Conservation (phyloP, 2,329 filamentous ascomycete species). For the Aspergillus felis region DNA sequence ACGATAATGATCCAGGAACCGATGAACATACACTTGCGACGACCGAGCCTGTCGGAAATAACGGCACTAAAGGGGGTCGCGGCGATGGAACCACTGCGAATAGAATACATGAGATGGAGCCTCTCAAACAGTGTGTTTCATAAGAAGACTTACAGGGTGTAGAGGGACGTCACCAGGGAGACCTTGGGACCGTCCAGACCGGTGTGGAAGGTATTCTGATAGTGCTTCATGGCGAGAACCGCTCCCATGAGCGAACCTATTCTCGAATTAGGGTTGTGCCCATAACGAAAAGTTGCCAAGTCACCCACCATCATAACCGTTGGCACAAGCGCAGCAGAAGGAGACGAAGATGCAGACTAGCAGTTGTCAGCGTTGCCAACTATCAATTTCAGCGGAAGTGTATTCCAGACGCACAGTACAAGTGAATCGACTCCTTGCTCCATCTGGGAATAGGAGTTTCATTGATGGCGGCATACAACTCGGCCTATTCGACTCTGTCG, state of each 20-base stretch:
- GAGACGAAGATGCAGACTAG: slow-evolving; percentile 43
- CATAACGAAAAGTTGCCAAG: neutral
- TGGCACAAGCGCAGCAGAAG: slow-evolving; percentile 32
- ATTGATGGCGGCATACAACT: slow-evolving; percentile 46
- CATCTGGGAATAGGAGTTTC: slow-evolving; percentile 41
- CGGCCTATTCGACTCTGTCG: slow-evolving; percentile 37
- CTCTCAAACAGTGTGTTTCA: neutral
- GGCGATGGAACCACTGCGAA: slow-evolving; percentile 37
- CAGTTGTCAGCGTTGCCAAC: slow-evolving; percentile 15
- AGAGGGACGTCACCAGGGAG: slow-evolving; percentile 43
- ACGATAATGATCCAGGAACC: slow-evolving; percentile 45
- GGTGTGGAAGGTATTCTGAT: slow-evolving; percentile 39
- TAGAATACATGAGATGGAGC: neutral
- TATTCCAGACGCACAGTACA: slow-evolving; percentile 24
- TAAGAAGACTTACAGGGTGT: slow-evolving; percentile 42
- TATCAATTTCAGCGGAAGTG: neutral
- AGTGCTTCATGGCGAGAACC: slow-evolving; percentile 27
- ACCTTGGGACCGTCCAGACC: slow-evolving; percentile 38
- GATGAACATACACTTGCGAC: slow-evolving; percentile 45
- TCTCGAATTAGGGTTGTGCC: neutral
- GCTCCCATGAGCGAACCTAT: slow-evolving; percentile 30
- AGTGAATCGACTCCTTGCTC: slow-evolving; percentile 26
- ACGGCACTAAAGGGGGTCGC: slow-evolving; percentile 40
- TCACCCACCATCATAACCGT: slow-evolving; percentile 27
- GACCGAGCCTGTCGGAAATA: slow-evolving; percentile 45